A percentile compares a stretch with the other conserved stretches of the same genome.
These are phyloP conservation scores for Penicillium fuscoglaucum DNA, from an alignment of 2,329 filamentous ascomycete species.

Conservation along the genomic window DNA sequence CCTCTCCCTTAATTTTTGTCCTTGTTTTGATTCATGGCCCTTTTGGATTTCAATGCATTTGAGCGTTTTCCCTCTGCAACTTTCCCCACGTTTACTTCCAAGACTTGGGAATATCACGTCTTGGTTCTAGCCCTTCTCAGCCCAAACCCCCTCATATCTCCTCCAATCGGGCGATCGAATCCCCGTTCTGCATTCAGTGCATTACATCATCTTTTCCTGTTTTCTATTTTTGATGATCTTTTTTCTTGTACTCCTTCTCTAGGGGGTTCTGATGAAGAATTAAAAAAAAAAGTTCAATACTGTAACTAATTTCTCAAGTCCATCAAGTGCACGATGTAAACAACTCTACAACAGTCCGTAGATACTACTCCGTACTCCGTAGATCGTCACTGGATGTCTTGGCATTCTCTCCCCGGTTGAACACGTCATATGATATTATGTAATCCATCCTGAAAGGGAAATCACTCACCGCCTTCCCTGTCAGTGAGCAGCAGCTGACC, in stretches of 20 bases:
- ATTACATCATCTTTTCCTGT: conserved; percentile 21
- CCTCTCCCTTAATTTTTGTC: neutral
- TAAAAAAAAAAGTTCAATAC: neutral
- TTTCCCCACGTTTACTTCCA: conserved; percentile 6
- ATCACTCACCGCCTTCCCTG: conserved; percentile 1
- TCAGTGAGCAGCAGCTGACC: conserved; percentile 10
- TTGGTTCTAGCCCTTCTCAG: conserved; percentile 22
- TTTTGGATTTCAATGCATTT: conserved; percentile 27
- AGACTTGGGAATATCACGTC: conserved; percentile 12
- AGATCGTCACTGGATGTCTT: neutral
- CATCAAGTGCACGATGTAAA: neutral
- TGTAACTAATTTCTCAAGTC: neutral
- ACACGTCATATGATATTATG: conserved; percentile 10
- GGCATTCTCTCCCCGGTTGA: neutral
- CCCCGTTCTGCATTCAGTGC: conserved; percentile 7
- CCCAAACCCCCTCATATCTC: neutral
- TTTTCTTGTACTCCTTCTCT: neutral
- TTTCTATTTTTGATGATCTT: conserved; percentile 15
- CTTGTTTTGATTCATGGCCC: conserved; percentile 14
- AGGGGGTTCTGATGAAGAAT: neutral
- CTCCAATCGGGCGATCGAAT: conserved; percentile 9
- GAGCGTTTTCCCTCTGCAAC: conserved; percentile 25
- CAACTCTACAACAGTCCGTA: neutral
- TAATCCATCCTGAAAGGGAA: neutral
- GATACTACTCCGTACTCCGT: too few species aligned